Conservation (phyloP, 1,284 basidiomycete genomes). For the Mycosarcoma mackinlayi region DNA sequence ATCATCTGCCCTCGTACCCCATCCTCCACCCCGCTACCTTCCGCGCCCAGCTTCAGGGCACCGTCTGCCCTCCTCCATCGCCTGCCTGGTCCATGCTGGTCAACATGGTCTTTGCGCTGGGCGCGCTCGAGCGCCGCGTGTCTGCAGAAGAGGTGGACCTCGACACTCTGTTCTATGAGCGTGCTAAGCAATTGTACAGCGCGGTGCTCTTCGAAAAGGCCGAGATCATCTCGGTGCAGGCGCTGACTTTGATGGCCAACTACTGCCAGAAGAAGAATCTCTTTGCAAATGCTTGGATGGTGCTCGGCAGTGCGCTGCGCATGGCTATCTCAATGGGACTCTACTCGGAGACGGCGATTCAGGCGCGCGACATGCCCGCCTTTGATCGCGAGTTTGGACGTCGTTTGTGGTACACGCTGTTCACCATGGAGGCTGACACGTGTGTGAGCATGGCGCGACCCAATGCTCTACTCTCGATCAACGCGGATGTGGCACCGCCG, state of each 20-base stretch:
- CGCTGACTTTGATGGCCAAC: constrained; percentile 45
- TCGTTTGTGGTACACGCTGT: constrained; percentile 48
- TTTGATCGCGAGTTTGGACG: constrained; percentile 49
- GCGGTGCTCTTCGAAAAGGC: constrained; percentile 49
- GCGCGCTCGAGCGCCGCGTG: constrained; percentile 39
- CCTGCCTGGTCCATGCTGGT: constrained; percentile 47
- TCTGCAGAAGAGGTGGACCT: constrained; percentile 32
- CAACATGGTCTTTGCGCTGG: constrained; percentile 55
- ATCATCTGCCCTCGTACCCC: constrained; percentile 45
- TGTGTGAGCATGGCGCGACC: constrained; percentile 50
- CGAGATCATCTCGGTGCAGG: constrained; percentile 49
- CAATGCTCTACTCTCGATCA: constrained; percentile 42
- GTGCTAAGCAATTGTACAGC: constrained; percentile 41
- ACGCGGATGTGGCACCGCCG: constrained; percentile 42
- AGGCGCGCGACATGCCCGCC: constrained; percentile 36
- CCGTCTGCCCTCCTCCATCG: constrained; percentile 27
- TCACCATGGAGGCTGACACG: constrained; percentile 52
- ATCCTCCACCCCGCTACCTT: constrained; percentile 50
- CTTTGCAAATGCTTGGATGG: constrained; percentile 45
- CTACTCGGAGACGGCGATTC: constrained; percentile 40
- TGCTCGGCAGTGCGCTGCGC: constrained; percentile 49
- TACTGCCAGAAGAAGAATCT: constrained; percentile 53
- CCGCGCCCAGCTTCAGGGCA: constrained; percentile 48
- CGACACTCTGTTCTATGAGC: constrained; percentile 39
- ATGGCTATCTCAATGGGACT: constrained; percentile 53